These are phyloP conservation scores for Trametes maxima DNA, from an alignment of 768 basidiomycete genomes.

Conservation along the genomic window DNA sequence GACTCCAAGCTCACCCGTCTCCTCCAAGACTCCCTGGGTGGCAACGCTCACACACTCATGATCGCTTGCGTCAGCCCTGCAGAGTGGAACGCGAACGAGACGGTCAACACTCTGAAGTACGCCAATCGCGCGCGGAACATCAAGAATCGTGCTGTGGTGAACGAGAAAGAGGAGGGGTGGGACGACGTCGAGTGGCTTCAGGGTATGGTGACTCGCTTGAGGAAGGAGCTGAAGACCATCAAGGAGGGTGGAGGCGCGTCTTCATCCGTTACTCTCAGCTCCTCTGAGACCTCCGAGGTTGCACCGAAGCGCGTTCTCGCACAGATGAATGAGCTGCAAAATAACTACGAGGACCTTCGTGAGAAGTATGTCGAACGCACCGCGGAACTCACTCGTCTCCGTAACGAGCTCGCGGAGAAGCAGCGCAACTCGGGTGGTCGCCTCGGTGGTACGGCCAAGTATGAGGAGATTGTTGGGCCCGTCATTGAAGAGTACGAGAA, in stretches of 20 bases:
- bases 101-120: constrained; percentile 93
- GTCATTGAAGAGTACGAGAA: constrained; percentile 99
- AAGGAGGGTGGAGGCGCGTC: constrained; percentile 61
- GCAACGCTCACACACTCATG: constrained; percentile 98
- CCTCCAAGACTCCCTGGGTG: constrained; percentile 94
- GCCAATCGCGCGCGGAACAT: constrained; percentile 97
- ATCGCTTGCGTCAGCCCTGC: constrained; percentile 97
- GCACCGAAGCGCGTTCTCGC: constrained; percentile 76
- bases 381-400: constrained; percentile 80
- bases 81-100: constrained; percentile 94
- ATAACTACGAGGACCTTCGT: constrained; percentile 82
- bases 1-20: constrained; percentile 98
- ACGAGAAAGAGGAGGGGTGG: constrained; percentile 97
- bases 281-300: constrained; percentile 49
- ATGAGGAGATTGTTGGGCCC: constrained; percentile 93
- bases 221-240: constrained; percentile 82
- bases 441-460: constrained; percentile 64
- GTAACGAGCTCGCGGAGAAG: constrained; percentile 76
- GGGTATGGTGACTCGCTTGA: constrained; percentile 76
- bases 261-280: constrained; percentile 19
- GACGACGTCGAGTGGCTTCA: constrained; percentile 98
- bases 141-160: constrained; percentile 90
- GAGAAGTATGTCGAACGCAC: constrained; percentile 87
- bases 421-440: constrained; percentile 66
- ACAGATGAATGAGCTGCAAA: constrained; percentile 83